These are phyloP conservation scores for Paraglomus brasilianum DNA, from an alignment of 192 early-diverging fungal genomes.

Conservation along the genomic window DNA sequence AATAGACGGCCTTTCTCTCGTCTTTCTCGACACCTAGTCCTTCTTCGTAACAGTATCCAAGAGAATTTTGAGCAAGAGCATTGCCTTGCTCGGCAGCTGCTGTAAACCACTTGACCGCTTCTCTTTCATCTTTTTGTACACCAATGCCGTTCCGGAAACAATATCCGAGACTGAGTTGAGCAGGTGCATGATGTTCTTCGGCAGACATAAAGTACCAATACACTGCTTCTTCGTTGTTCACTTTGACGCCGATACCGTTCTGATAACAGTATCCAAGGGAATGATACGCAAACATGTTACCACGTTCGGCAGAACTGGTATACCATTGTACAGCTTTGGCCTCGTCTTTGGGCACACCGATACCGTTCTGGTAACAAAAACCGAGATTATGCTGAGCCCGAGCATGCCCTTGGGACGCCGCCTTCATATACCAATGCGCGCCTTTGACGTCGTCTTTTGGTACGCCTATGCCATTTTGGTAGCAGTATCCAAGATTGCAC, in stretches of 20 bases:
- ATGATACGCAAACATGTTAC: constrained; percentile 60
- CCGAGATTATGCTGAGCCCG: constrained; percentile 68
- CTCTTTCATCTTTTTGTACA: constrained; percentile 54
- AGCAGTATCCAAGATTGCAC: constrained; percentile 82
- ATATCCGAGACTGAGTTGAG: constrained; percentile 61
- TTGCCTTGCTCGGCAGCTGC: constrained; percentile 60
- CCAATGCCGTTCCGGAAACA: constrained; percentile 66
- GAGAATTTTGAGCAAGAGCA: constrained; percentile 70
- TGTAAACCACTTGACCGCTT: constrained; percentile 68
- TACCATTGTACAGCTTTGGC: constrained; percentile 57
- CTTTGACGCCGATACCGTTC: constrained; percentile 58
- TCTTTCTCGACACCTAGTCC: constrained; percentile 59
- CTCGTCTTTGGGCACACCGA: constrained; percentile 63
- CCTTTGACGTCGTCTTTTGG: constrained; percentile 52
- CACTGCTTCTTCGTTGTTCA: constrained; percentile 52
- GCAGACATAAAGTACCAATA: constrained; percentile 62
- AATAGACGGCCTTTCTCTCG: constrained; percentile 51
- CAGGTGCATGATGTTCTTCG: constrained; percentile 61
- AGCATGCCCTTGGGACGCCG: constrained; percentile 68
- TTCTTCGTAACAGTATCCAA: constrained; percentile 75
- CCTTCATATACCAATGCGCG: constrained; percentile 62
- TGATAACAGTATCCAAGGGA: constrained; percentile 62
- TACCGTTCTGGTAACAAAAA: constrained; percentile 85
- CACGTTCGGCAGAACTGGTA: constrained; percentile 52
- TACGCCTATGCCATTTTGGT: constrained; percentile 63